Base-by-base conservation (phyloP, 2,329 filamentous ascomycete species). In the Sarocladium brachiariae region DNA sequence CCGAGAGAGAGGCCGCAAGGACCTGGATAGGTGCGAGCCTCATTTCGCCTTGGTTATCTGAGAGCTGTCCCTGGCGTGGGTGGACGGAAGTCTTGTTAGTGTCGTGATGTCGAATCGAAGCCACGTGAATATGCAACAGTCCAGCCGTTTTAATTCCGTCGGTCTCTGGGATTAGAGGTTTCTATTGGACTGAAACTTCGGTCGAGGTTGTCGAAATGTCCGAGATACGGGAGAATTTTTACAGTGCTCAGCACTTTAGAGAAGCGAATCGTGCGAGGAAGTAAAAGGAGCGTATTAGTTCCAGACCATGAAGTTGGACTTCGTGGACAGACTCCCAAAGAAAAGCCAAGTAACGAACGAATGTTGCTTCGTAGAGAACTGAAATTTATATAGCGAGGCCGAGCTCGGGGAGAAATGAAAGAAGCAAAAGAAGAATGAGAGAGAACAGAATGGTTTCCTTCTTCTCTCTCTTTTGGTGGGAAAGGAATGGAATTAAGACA, bases 401-500 rank as follows among this genome's bases (percentile, higher is more conserved):
- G 21, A 14, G 34, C 43, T 47, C 43, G 38, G 11, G 10, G 14
- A 8, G 18, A 34, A 39, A 49, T 41, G 18, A 49, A 49, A 45
- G 21, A 47, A 24, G 38, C 34, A 50, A 34, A 34, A 50, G 31
- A 25, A 45, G 25, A 35, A 31, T 45, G 13, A 9, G 34, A n/a
- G 9, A 47, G 13, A 41, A 18, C 18, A 10, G 16, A 50, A 21
- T 19, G 19, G 33, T 34, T n/a, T 25, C 4, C 21, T 16, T 30
- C 39, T 43, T 27, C 16, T 39, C 8, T 10, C n/a, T 39, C 16
- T 19, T 43, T 43, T 43, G 14, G 39, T n/a, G n/a, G 23, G 39
- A 43, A 43, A 43, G 39, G 39, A 43, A 43, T 43, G 39, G 39
- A 43, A 43, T 34, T 49, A n/a, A 51, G 50, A 18, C 25, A 50